Evolutionary conservation across 2,329 filamentous ascomycete species (phyloP), one percentile per base, ranked within the genome.

Genomic region (Paracorniculantispora psalliotae): DNA sequence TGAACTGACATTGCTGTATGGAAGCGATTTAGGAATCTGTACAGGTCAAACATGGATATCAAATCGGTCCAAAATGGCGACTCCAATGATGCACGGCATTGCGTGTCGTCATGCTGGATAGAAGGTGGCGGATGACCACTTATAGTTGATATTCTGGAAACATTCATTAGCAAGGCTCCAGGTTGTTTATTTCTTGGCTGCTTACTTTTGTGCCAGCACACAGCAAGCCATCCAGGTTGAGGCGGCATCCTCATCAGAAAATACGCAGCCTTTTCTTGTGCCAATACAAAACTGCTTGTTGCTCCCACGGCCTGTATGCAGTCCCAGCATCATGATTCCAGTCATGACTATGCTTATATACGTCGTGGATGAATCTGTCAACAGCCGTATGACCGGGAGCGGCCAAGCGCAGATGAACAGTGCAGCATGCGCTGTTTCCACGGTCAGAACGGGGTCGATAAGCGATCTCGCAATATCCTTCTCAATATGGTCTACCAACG

Each of bases 161-260:
- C 3, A n/a, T 28, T 9, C 3, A 15, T 30, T 33, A 35, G 23
- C 17, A 44, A 44, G 9, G 17, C 21, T 13, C 10, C 7, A 30
- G 13, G 25, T 6, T 6, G 25, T 12, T 17, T 15, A 9, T 25
- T 52, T 5, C 19, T 15, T 15, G 9, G 17, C 6, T 21, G 59
- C 65, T 2, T 65, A 80, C 78, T 76, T 75, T 61, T 83, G 81
- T 1, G 78, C 73, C 8, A 83, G 71, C 15, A 81, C 78, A 25
- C 80, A 82, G 61, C 79, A 79, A 1, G 78, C 79, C 2, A 79
- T 72, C 81, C 81, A 84, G 0, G 81, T 81, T 49, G 73, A 78
- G 0, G 75, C 73, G 2, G 81, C 81, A 59, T 83, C 80, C 59
- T 82, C 78, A 55, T 83, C 76, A 0, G 77, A 78, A 44, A 77